A percentile compares a stretch with the other conserved stretches of the same genome.
phyloP scores from a whole-genome alignment of 2,329 filamentous ascomycete species.

The Ophiostoma ulmi region DNA sequence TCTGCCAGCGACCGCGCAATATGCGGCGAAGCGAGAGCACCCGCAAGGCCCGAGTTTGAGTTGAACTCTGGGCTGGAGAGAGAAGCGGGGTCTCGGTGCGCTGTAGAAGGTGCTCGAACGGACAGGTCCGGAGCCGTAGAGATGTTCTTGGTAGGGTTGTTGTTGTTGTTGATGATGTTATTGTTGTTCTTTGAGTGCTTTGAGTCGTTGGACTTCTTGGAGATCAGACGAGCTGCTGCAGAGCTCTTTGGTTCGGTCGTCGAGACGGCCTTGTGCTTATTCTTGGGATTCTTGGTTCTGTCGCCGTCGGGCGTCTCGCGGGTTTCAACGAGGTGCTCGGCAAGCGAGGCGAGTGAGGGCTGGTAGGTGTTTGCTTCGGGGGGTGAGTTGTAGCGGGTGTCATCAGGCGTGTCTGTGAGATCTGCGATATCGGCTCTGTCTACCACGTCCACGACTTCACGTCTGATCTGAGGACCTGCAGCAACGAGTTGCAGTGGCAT shows the following conservation, averaged over 20 bases:
- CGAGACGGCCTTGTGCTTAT: slow-evolving; percentile 13
- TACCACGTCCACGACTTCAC: slow-evolving; percentile 20
- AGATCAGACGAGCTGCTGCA: slow-evolving; percentile 25
- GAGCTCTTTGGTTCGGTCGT: slow-evolving; percentile 25
- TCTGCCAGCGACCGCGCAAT: slow-evolving; percentile 96
- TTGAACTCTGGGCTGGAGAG: slow-evolving; percentile 9
- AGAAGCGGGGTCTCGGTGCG: slow-evolving; percentile 48
- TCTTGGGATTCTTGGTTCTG: background rate
- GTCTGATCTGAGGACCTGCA: slow-evolving; percentile 58
- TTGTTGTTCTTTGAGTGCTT: slow-evolving; percentile 22
- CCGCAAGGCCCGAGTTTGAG: slow-evolving; percentile 4
- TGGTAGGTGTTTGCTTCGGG: slow-evolving; percentile 9
- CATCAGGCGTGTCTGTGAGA: background rate
- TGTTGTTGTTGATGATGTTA: background rate
- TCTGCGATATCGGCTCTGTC: slow-evolving; percentile 4
- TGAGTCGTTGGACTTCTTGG: slow-evolving; percentile 22
- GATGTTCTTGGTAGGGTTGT: slow-evolving; percentile 43
- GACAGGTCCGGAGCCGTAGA: slow-evolving; percentile 93
- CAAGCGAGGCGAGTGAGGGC: slow-evolving; percentile 9
- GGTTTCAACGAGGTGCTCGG: slow-evolving; percentile 11
- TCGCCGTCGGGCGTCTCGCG: slow-evolving; percentile 9
- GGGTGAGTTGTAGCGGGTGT: slow-evolving; percentile 9
- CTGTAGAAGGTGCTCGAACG: slow-evolving; percentile 87
- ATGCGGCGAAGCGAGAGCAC: slow-evolving; percentile 69
- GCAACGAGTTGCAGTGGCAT: slow-evolving; percentile 53